phyloP scores from a whole-genome alignment of 768 basidiomycete genomes.

The Psilocybe cubensis region DNA sequence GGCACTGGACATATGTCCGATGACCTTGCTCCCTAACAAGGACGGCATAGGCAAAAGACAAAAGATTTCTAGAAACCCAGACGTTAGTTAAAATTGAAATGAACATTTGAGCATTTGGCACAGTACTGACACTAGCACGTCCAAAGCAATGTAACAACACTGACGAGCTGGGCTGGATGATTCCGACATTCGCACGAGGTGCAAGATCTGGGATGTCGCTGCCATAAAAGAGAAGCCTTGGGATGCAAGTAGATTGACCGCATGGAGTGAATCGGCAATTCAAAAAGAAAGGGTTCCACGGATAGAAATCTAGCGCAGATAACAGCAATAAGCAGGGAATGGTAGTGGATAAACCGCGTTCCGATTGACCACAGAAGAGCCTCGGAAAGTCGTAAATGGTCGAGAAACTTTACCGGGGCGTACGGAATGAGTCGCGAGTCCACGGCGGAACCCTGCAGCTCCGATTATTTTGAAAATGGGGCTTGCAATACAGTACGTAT shows the following conservation, averaged over 20 bases:
- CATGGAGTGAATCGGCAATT: constrained; percentile 3
- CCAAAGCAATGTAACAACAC: neutral
- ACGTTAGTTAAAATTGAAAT: constrained; percentile 1
- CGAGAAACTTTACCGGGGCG: neutral
- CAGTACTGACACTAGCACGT: neutral
- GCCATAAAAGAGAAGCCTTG: neutral
- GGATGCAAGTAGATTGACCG: neutral
- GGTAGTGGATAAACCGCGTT: neutral
- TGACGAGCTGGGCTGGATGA: neutral
- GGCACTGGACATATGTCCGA: neutral
- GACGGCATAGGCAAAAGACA: neutral
- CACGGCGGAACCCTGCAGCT: neutral
- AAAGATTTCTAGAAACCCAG: neutral
- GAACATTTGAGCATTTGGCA: neutral
- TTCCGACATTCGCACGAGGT: constrained; percentile 2
- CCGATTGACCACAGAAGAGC: neutral
- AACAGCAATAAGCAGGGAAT: neutral
- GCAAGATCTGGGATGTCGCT: constrained; percentile 1
- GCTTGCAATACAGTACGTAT: neutral
- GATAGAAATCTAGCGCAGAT: neutral
- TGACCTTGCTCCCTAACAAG: no score
- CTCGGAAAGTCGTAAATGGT: neutral
- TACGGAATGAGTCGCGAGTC: neutral
- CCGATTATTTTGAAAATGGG: neutral
- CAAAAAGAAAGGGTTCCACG: neutral